Base-by-base conservation (phyloP, 768 basidiomycete species). In the Lyophyllum shimeji region DNA sequence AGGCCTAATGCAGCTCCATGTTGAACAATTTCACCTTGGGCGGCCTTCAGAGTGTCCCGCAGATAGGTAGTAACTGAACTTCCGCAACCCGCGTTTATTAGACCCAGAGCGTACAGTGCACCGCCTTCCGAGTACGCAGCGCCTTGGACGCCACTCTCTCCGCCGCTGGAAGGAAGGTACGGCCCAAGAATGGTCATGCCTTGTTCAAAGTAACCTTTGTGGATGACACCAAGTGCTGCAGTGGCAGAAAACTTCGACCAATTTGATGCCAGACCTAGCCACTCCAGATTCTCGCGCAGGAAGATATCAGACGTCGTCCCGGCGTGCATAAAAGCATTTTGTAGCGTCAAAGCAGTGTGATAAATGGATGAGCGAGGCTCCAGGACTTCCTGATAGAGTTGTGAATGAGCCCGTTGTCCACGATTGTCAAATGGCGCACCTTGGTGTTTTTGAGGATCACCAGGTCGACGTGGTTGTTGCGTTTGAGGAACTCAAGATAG, bases 161-260 rank as follows among this genome's bases (percentile, higher is more conserved):
- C 85, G 47, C 84, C 86, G 47, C 74, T 79, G 61, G 84, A 82
- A 50, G 97, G 97, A 31, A 98, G 86, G 72, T 98, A 98, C 0
- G 97, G 97, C 3, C 89, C 87, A 23, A 99, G 84, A 51, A 98
- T 92, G 45, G 84, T 85, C 83, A 90, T 88, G 47, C 95, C 95
- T 70, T 96, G 89, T 64, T 94, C 86, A 64, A 93, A 91, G 69
- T 95, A 95, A 42, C 97, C 97, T 67, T 96, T 95, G 76, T 98
- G 94, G 60, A 99, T 98, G 53, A 98, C 92, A 59, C 97, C 97
- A 21, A 99, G 84, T 8, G 92, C 95, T 18, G 97, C 95, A 12
- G 97, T 98, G 6, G 97, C 93, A 3, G 94, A 93, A 74, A 98
- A 99, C 67, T 98, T 99, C 25, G 94, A 92, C 97, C 97, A 99